Evolutionary conservation across 2,329 filamentous ascomycete species (phyloP).

Genomic region (Colletotrichum trifolii): DNA sequence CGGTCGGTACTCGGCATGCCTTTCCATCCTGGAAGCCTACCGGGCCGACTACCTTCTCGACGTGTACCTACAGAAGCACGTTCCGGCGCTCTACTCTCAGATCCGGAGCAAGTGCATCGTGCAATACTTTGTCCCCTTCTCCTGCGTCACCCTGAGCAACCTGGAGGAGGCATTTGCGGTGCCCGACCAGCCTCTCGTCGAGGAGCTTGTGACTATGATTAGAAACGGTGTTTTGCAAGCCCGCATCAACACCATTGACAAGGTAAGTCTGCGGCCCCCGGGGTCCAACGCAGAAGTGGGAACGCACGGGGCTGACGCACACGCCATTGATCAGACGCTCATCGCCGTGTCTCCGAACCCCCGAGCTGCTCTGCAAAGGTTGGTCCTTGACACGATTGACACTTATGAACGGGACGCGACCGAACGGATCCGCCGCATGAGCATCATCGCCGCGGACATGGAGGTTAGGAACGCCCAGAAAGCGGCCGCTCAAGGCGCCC

Average conservation of each 20-base stretch:
- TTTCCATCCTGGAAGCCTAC: constrained; percentile 84
- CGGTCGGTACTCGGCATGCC: constrained; percentile 86
- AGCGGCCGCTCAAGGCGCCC: constrained; percentile 11
- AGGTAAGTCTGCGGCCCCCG: constrained; percentile 55
- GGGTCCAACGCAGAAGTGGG: constrained; percentile 3
- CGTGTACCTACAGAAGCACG: constrained; percentile 81
- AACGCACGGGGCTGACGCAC: constrained; percentile 29
- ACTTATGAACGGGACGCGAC: constrained; percentile 80
- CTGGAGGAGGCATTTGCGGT: constrained; percentile 81
- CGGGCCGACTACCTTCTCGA: constrained; percentile 91
- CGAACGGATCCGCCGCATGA: constrained; percentile 81
- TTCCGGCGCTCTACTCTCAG: constrained; percentile 74
- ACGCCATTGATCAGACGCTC: constrained; percentile 65
- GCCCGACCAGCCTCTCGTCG: constrained; percentile 71
- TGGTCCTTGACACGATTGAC: constrained; percentile 74
- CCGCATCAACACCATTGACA: constrained; percentile 85
- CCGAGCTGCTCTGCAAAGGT: constrained; percentile 75
- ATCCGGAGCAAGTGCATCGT: constrained; percentile 93
- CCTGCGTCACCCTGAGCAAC: constrained; percentile 82
- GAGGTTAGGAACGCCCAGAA: constrained; percentile 65
- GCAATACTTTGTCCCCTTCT: constrained; percentile 93
- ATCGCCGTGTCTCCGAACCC: constrained; percentile 76
- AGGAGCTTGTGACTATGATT: constrained; percentile 85
- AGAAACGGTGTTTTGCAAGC: constrained; percentile 76
- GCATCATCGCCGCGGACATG: constrained; percentile 78